Percentiles rank a stretch among this genome's conserved stretches.
These are phyloP conservation scores for Pseudomassariella vexata DNA, from an alignment of 2,329 filamentous ascomycete genomes.

Conservation along the genomic window DNA sequence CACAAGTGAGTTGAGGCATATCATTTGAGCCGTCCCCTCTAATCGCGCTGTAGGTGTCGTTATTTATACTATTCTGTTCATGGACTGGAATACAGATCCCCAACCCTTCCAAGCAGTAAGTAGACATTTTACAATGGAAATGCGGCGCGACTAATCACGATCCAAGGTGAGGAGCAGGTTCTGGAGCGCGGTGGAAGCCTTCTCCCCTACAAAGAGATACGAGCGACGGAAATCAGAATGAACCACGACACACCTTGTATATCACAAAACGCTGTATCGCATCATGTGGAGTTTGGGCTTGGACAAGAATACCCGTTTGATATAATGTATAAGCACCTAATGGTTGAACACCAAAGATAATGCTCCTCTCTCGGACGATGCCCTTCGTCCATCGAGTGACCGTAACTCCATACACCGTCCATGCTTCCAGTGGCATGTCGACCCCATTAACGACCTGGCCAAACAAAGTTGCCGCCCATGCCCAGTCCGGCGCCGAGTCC, in stretches of 20 bases:
- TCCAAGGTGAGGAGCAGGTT: slow-evolving; percentile 32
- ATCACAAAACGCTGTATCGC: slow-evolving; percentile 12
- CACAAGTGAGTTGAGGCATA: slow-evolving; percentile 38
- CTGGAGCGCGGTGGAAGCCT: slow-evolving; percentile 27
- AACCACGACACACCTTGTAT: slow-evolving; percentile 7
- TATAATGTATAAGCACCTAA: slow-evolving; percentile 8
- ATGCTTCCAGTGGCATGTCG: neutral
- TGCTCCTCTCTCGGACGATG: neutral
- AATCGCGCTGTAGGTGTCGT: slow-evolving; percentile 40
- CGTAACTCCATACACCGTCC: slow-evolving; percentile 7
- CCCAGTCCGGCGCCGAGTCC: slow-evolving; percentile 44
- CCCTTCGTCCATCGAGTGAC: neutral
- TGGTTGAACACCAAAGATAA: neutral
- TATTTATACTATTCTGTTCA: slow-evolving; percentile 54
- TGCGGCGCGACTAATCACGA: slow-evolving; percentile 6
- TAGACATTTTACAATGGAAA: too few species aligned
- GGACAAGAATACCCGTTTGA: slow-evolving; percentile 6
- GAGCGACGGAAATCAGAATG: slow-evolving; percentile 14
- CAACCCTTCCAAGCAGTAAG: slow-evolving; percentile 47
- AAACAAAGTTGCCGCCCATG: slow-evolving; percentile 55
- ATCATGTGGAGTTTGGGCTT: slow-evolving; percentile 26
- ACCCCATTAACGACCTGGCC: slow-evolving; percentile 28
- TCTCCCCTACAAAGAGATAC: slow-evolving; percentile 19
- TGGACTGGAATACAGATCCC: slow-evolving; percentile 47
- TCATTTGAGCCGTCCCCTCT: slow-evolving; percentile 9